Base-by-base conservation (phyloP, 352 stramenopile genomes). In the Phytophthora pinifolia region DNA sequence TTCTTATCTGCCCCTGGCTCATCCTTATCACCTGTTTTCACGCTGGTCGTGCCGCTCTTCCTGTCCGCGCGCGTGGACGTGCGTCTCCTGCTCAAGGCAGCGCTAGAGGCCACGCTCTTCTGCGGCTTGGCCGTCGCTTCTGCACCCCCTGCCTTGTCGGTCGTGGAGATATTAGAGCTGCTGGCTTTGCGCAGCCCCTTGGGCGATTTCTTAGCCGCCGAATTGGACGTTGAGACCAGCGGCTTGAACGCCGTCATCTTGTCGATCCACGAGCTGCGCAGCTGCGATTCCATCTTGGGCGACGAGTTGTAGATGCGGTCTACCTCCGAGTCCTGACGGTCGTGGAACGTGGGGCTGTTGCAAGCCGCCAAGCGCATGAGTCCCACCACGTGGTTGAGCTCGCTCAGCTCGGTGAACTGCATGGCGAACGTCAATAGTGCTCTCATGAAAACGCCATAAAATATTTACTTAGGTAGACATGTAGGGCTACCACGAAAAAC, bases 271-370 rank as follows among this genome's bases (percentile, higher is more conserved):
- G 85, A 95, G 51, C 90, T 91, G 46, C 81, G 85, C 62, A 93
- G 55, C 60, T 92, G 81, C 57, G 83, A 76, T 53, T 92, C 85
- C 73, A 92, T 89, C 55, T 95, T 95, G 14, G 86, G 86, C 47
- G 86, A 95, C 54, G 83, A 92, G 58, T 93, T 95, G 70, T 89
- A 95, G 59, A 95, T 92, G 42, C 83, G 83, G 46, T 95, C 86
- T 25, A 95, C 83, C 69, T 95, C 86, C 53, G 86, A 95, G 76
- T 95, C 86, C 61, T 93, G 83, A 0, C 86, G 86, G 67, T 95
- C 86, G 56, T 95, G 86, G 68, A 95, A 95, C 33, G 81, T 92
- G 13, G 86, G 86, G 62, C 86, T 95, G 57, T 86, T 94, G 71
- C 86, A 91, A 13, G 86, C 67, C 13, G 76, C 68, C 17, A 92